phyloP scores from a whole-genome alignment of 1,284 basidiomycete species.

The Boletus subluridellus region DNA sequence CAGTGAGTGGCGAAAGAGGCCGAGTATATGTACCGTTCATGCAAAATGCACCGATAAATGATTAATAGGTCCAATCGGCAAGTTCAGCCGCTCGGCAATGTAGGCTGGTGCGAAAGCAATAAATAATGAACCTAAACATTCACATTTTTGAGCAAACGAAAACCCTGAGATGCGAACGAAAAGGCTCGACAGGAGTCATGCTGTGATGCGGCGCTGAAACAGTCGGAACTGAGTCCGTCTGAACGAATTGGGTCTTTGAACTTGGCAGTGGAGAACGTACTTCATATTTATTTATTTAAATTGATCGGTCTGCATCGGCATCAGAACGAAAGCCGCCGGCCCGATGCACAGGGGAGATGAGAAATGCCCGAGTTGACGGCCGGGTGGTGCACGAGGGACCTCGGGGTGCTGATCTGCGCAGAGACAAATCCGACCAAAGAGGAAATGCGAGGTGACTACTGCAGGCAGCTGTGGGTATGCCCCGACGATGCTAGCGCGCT shows the following conservation, averaged over 20 bases:
- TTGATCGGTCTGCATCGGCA: constrained; percentile 25
- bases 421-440: constrained; percentile 21
- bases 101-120: not conserved
- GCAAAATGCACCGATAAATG: not conserved
- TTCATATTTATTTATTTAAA: constrained; percentile 6
- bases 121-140: not conserved
- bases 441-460: constrained; percentile 10
- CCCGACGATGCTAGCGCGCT: constrained; percentile 5
- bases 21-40: constrained; percentile 20
- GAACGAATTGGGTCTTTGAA: constrained; percentile 1
- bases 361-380: constrained; percentile 26
- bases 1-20: constrained; percentile 13
- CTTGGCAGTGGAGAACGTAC: constrained; percentile 1
- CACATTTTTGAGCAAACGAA: not conserved
- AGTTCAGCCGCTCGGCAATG: not conserved
- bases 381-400: constrained; percentile 16
- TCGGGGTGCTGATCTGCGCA: constrained; percentile 25
- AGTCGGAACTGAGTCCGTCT: constrained; percentile 11
- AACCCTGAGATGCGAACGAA: not conserved
- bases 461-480: not conserved
- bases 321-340: constrained; percentile 35
- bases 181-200: constrained; percentile 1
- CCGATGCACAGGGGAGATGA: constrained; percentile 24
- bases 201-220: constrained; percentile 11
- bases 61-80: not conserved